Evolutionary conservation across 495 filamentous ascomycete genomes (phyloP).

Genomic region (Evernia prunastri): DNA sequence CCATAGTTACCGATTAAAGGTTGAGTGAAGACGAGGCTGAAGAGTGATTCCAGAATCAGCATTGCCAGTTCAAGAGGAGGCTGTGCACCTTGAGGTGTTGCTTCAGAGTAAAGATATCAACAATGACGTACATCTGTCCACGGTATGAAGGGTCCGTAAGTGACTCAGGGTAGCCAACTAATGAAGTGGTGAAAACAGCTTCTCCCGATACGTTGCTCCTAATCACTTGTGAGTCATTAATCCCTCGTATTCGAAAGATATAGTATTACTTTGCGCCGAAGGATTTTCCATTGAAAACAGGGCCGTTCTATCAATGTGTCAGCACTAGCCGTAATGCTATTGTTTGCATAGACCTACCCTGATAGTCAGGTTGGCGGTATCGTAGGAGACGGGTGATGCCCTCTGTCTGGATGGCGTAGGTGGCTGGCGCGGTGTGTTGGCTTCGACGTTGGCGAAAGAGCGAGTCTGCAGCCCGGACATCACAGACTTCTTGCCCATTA

Average conservation of each 20-base stretch:
- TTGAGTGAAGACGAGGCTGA: conserved; percentile 73
- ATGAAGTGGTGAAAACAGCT: conserved; percentile 81
- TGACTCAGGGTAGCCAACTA: conserved; percentile 91
- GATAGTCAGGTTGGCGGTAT: conserved; percentile 91
- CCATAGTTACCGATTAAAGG: conserved; percentile 99
- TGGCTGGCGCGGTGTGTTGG: conserved; percentile 54
- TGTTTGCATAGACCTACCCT: conserved; percentile 46
- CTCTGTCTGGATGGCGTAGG: conserved; percentile 34
- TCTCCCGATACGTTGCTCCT: conserved; percentile 48
- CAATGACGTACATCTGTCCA: conserved; percentile 62
- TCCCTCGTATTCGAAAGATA: conserved; percentile 34
- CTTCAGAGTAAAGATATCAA: conserved; percentile 31
- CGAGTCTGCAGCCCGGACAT: conserved; percentile 45
- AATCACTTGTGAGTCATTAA: conserved; percentile 51
- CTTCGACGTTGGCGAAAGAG: conserved; percentile 63
- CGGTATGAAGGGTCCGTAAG: conserved; percentile 99
- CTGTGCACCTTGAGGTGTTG: neutral
- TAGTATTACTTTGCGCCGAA: conserved; percentile 66
- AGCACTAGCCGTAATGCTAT: neutral
- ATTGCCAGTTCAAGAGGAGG: neutral
- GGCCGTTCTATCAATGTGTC: conserved; percentile 56
- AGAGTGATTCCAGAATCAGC: neutral
- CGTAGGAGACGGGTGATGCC: conserved; percentile 54
- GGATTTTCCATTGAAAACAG: conserved; percentile 87
- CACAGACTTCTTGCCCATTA: conserved; percentile 26